Conservation (phyloP, 805 yeast species). For the Starmerella gropengiesseri region DNA sequence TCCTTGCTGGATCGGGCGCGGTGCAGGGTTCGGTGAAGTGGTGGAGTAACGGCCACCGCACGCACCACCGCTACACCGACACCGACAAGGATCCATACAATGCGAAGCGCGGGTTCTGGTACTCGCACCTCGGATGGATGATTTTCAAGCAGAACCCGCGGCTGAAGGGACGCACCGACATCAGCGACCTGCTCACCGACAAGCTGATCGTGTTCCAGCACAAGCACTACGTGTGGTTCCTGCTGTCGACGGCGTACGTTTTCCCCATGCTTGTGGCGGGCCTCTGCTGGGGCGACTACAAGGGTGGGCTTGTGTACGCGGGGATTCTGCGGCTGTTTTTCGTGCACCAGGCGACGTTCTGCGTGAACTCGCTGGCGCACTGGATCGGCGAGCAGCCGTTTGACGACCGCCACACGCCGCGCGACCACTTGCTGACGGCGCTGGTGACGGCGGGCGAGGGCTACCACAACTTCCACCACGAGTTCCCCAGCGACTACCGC, state of each 20-base stretch:
- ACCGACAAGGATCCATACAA: conserved; percentile 83
- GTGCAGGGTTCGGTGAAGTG: conserved; percentile 66
- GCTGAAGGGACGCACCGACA: conserved; percentile 54
- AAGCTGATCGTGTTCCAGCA: conserved; percentile 56
- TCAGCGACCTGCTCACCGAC: conserved; percentile 52
- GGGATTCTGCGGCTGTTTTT: conserved; percentile 61
- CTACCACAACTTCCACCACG: conserved; percentile 88
- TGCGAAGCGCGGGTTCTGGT: conserved; percentile 66
- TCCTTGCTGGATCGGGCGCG: conserved; percentile 56
- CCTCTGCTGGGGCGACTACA: conserved; percentile 56
- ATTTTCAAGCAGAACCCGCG: conserved; percentile 54
- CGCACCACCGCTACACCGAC: conserved; percentile 83
- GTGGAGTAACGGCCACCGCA: conserved; percentile 79
- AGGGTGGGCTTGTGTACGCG: conserved; percentile 68
- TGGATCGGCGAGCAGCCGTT: conserved; percentile 61
- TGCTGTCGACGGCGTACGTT: conserved; percentile 41
- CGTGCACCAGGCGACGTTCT: conserved; percentile 70
- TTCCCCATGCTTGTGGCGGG: conserved; percentile 61
- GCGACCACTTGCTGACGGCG: conserved; percentile 53
- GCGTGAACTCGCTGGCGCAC: conserved; percentile 78
- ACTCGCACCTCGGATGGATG: conserved; percentile 86
- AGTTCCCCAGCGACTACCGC: conserved; percentile 84
- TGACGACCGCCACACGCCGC: conserved; percentile 63
- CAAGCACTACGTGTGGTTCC: conserved; percentile 51
- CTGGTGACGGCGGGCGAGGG: conserved; percentile 80